A percentile compares a stretch with the other conserved stretches of the same genome.
These are phyloP conservation scores for Phycomyces blakesleeanus DNA, from an alignment of 192 early-diverging fungal species.

Conservation along the genomic window DNA sequence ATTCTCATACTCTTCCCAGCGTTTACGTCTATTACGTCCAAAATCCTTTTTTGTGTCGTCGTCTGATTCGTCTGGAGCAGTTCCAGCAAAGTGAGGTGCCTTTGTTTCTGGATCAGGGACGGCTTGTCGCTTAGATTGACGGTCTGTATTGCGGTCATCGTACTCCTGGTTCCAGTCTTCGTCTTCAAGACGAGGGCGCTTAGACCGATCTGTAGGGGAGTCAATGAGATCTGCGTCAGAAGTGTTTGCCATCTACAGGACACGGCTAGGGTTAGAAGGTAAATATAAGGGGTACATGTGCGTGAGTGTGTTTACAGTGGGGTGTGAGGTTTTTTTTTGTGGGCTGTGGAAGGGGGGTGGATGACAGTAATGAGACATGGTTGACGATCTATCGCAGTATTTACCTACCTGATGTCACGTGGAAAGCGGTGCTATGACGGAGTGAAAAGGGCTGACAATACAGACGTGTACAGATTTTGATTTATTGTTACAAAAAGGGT, in stretches of 20 bases:
- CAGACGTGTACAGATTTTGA: not conserved
- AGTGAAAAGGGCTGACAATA: not conserved
- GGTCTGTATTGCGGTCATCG: constrained; percentile 15
- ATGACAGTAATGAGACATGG: not conserved
- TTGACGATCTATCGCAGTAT: not conserved
- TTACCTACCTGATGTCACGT: constrained; percentile 1
- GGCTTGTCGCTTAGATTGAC: constrained; percentile 29
- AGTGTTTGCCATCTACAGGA: constrained; percentile 60
- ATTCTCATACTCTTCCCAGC: not conserved
- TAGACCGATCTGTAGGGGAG: constrained; percentile 33
- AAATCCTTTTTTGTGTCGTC: not conserved
- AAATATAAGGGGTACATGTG: no score
- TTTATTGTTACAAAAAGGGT: not conserved
- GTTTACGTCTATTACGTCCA: not conserved
- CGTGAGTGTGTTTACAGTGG: no score
- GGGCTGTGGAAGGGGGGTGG: no score
- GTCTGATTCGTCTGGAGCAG: constrained; percentile 4
- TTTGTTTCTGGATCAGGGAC: constrained; percentile 37
- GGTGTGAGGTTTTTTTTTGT: no score
- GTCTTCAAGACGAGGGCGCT: constrained; percentile 30
- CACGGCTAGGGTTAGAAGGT: constrained; percentile 36
- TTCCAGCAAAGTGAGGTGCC: constrained; percentile 24
- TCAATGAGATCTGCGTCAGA: constrained; percentile 14
- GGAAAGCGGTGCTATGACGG: not conserved
- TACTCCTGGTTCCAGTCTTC: constrained; percentile 28